Base-by-base conservation (phyloP, 371 early-diverging fungal genomes). In the Mortierella polycephala region DNA sequence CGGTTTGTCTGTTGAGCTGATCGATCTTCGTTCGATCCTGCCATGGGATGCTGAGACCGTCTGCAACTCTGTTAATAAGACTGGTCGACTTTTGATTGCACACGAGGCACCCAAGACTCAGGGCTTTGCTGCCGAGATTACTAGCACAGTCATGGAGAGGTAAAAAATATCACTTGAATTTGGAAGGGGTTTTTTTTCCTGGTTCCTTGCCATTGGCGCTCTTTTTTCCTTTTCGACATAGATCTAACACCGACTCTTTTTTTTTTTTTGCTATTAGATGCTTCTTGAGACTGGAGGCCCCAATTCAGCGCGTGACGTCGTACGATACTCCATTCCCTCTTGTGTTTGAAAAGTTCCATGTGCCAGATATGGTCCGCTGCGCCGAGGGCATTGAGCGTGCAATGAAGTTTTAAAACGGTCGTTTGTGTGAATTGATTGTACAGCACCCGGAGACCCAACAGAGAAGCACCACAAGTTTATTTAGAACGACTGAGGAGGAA, bases 261-360 rank as follows among this genome's bases (percentile, higher is more conserved):
- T 63, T 47, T 18, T 7, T 37, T 61, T 45, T 8, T 21, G 10
- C 10, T 7, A 39, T 42, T 58, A 77, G 71, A 37, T 91, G 94
- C 75, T 96, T 95, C 81, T 79, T 92, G 58, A 81, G 92, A 23
- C 83, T 98, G 23, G 95, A 97, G 68, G 90, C 94, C 4, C 98
- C 98, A 47, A 89, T 95, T 40, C 88, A 91, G 80, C 88, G 98
- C 9, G 92, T 99, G 7, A 90, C 92, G 72, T 96, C 96, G 1
- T 93, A 92, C 85, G 97, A 97, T 81, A 92, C 95, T 13, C 99
- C 99, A 5, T 99, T 99, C 85, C 99, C 99, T 9, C 83, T 99
- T 18, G 88, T 92, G 10, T 98, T 89, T 85, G 99, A 99, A 77
- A 93, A 94, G 83, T 94, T 98, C 75, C 98, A 97, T 82, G 88